Conservation (phyloP, 768 basidiomycete genomes). For the Gyrodon lividus region DNA sequence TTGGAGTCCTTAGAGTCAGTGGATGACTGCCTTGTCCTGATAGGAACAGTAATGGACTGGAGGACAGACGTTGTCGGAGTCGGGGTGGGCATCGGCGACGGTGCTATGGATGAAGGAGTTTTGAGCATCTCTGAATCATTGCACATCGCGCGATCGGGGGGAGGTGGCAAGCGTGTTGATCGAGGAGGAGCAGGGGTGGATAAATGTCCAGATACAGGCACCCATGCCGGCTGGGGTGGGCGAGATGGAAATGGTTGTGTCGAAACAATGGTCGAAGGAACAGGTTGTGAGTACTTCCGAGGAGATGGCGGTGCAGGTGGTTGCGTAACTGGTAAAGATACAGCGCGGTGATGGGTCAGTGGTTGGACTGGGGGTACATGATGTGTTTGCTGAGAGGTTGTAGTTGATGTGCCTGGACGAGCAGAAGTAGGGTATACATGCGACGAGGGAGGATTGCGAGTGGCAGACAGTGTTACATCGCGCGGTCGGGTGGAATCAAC, state of each 20-base stretch:
- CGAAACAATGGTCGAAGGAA: slow-evolving; percentile 22
- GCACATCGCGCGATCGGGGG: slow-evolving; percentile 37
- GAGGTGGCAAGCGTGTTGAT: slow-evolving; percentile 20
- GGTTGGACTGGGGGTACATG: slow-evolving; percentile 22
- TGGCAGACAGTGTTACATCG: slow-evolving; percentile 13
- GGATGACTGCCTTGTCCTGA: slow-evolving; percentile 24
- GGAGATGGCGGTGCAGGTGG: slow-evolving; percentile 26
- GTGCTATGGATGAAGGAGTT: slow-evolving; percentile 66
- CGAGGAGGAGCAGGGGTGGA: slow-evolving; percentile 32
- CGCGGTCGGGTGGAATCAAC: slow-evolving; percentile 25
- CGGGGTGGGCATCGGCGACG: slow-evolving; percentile 43
- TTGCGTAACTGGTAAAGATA: slow-evolving; percentile 34
- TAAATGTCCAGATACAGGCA: slow-evolving; percentile 30
- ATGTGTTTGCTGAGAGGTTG: slow-evolving; percentile 21
- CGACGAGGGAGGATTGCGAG: slow-evolving; percentile 20
- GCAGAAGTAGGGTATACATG: slow-evolving; percentile 23
- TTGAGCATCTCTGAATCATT: slow-evolving; percentile 54
- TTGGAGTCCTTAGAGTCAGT: slow-evolving; percentile 35
- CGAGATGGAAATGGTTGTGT: slow-evolving; percentile 31
- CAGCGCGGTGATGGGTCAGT: slow-evolving; percentile 34
- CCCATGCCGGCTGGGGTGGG: slow-evolving; percentile 23
- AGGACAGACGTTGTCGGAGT: slow-evolving; percentile 10
- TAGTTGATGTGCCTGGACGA: slow-evolving; percentile 20
- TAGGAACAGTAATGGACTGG: slow-evolving; percentile 14
- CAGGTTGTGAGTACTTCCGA: slow-evolving; percentile 29